A percentile compares a stretch with the other conserved stretches of the same genome.
These are phyloP conservation scores for Clarireedia homoeocarpa DNA, from an alignment of 2,329 filamentous ascomycete species.

Conservation along the genomic window DNA sequence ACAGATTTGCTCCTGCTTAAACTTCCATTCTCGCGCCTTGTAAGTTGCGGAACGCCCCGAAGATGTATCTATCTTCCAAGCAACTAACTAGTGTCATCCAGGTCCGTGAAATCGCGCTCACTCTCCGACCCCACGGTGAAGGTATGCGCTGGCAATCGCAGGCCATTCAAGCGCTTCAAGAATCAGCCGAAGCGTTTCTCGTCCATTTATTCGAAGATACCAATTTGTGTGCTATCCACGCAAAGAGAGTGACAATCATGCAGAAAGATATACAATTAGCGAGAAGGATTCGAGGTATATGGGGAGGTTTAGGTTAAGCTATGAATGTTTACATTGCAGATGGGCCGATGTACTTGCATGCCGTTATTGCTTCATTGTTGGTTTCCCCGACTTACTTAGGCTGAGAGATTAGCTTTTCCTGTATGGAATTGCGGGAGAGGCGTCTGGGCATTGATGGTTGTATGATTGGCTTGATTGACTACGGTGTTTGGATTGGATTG, in stretches of 20 bases:
- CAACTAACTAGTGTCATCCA: slow-evolving; percentile 19
- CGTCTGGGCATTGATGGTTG: background rate
- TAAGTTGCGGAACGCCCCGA: slow-evolving; percentile 26
- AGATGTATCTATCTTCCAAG: too few relatives aligned
- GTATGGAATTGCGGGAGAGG: background rate
- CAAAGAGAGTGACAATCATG: slow-evolving; percentile 94
- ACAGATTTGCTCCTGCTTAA: slow-evolving; percentile 81
- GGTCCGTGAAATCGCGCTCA: slow-evolving; percentile 66
- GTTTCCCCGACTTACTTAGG: too few relatives aligned
- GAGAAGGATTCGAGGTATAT: slow-evolving; percentile 67
- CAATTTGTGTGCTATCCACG: slow-evolving; percentile 93
- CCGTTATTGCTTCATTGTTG: too few relatives aligned
- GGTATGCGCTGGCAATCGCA: slow-evolving; percentile 94
- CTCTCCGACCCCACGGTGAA: slow-evolving; percentile 52
- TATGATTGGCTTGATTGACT: background rate
- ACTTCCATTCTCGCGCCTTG: slow-evolving; percentile 72
- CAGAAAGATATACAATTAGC: slow-evolving; percentile 97
- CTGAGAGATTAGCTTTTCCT: background rate
- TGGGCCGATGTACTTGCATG: background rate
- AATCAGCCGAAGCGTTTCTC: slow-evolving; percentile 92
- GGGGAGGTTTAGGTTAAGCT: slow-evolving; percentile 56
- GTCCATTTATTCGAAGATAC: slow-evolving; percentile 95
- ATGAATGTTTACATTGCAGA: background rate
- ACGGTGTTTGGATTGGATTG: background rate
- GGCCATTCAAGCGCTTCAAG: slow-evolving; percentile 86